Evolutionary conservation across 768 basidiomycete genomes (phyloP).

Genomic region (Lyophyllum shimeji): DNA sequence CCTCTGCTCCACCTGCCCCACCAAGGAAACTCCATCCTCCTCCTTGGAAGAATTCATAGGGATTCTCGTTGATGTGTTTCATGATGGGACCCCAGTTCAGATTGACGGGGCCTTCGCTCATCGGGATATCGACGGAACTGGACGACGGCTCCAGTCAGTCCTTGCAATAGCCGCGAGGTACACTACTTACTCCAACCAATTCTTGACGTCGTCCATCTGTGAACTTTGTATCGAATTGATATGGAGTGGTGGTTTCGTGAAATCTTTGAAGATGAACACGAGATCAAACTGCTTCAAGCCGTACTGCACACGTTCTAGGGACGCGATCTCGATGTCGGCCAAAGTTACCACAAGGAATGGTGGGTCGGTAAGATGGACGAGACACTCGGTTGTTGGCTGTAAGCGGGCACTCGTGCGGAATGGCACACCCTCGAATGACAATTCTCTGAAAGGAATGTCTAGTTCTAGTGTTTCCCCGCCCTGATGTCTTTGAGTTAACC

Average conservation of each 20-base stretch:
- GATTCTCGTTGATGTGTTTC: constrained; percentile 97
- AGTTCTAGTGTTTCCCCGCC: constrained; percentile 86
- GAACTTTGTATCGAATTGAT: constrained; percentile 93
- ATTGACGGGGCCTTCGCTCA: constrained; percentile 95
- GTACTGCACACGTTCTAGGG: constrained; percentile 95
- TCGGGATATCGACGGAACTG: constrained; percentile 95
- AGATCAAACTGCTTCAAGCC: constrained; percentile 96
- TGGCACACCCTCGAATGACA: constrained; percentile 96
- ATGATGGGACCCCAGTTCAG: constrained; percentile 98
- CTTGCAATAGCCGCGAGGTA: neutral
- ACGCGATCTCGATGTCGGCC: constrained; percentile 93
- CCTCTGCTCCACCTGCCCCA: constrained; percentile 67
- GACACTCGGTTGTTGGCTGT: constrained; percentile 95
- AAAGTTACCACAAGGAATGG: constrained; percentile 97
- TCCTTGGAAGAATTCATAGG: constrained; percentile 91
- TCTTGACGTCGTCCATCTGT: constrained; percentile 96
- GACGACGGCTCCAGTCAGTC: constrained; percentile 10
- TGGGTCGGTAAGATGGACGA: constrained; percentile 92
- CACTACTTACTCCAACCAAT: constrained; percentile 90
- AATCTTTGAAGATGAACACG: constrained; percentile 96
- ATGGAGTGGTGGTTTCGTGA: constrained; percentile 87
- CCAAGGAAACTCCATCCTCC: constrained; percentile 96
- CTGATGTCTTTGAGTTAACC: constrained; percentile 18
- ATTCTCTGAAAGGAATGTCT: constrained; percentile 95
- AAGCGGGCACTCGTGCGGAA: constrained; percentile 92